Evolutionary conservation across 2,329 filamentous ascomycete genomes (phyloP).

Genomic region (Ceratocystiopsis minuta): DNA sequence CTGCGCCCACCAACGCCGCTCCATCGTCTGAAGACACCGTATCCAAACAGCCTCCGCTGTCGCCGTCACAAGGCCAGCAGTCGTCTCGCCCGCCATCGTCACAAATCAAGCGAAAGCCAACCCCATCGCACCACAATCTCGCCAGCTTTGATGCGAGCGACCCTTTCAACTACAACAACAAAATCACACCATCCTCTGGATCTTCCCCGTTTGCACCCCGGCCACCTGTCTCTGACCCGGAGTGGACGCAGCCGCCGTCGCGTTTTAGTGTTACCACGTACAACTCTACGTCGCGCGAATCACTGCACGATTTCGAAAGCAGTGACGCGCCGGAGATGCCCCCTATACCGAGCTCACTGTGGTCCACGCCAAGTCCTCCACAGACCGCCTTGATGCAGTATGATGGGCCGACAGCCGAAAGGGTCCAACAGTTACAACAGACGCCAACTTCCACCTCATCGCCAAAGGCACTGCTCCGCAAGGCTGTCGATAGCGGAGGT

Average conservation of each 20-base stretch:
- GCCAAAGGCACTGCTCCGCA: background rate
- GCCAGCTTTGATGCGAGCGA: conserved; percentile 9
- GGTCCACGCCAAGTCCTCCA: conserved; percentile 1
- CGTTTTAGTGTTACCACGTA: conserved; percentile 48
- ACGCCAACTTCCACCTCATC: background rate
- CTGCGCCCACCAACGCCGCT: too few relatives aligned
- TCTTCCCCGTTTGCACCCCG: too few relatives aligned
- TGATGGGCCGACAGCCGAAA: background rate
- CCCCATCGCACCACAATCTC: conserved; percentile 3
- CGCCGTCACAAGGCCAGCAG: conserved; percentile 1
- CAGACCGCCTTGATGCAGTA: background rate
- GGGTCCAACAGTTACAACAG: background rate
- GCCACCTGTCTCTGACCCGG: conserved; percentile 1
- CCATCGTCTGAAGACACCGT: conserved; percentile 15
- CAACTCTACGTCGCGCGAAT: conserved; percentile 30
- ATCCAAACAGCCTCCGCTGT: conserved; percentile 7
- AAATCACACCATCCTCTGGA: too few relatives aligned
- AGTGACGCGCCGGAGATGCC: conserved; percentile 7
- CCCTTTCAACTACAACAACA: conserved; percentile 11
- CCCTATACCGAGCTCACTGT: conserved; percentile 2
- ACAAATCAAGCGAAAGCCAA: conserved; percentile 5
- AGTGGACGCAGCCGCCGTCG: conserved; percentile 35
- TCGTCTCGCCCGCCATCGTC: too few relatives aligned
- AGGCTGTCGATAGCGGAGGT: conserved; percentile 8
- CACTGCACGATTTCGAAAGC: conserved; percentile 6